Conservation (phyloP, 768 basidiomycete genomes). For the Trichaptum fuscoviolaceum region DNA sequence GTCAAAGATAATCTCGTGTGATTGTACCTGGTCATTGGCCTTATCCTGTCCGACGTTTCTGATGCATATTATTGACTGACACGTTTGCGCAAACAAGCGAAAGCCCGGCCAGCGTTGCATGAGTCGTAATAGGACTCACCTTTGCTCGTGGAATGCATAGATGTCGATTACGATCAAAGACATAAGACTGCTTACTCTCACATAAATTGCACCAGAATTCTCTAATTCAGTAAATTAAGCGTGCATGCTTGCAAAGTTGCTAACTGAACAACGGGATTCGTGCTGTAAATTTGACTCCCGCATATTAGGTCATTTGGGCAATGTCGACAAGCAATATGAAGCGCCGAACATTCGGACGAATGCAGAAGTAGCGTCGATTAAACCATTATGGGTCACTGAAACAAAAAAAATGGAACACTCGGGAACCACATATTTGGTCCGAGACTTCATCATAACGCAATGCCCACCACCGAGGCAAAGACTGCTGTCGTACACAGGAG, state of each 20-base stretch:
- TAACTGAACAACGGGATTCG: not conserved
- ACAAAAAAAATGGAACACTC: not conserved
- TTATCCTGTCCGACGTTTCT: not conserved
- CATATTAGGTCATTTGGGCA: not conserved
- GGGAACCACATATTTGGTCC: not conserved
- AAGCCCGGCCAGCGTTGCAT: not conserved
- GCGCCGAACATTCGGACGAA: constrained; percentile 7
- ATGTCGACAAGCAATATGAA: constrained; percentile 7
- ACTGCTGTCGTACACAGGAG: not conserved
- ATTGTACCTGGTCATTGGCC: not conserved
- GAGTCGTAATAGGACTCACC: not conserved
- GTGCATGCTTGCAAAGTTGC: not conserved
- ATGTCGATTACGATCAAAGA: not conserved
- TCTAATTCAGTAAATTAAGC: not conserved
- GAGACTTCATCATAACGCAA: not conserved
- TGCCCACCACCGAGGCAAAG: not conserved
- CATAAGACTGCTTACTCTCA: not conserved
- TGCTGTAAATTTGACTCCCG: not conserved
- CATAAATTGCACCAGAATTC: not conserved
- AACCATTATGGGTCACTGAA: not conserved
- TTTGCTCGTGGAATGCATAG: not conserved
- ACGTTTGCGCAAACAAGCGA: not conserved
- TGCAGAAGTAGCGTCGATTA: constrained; percentile 8
- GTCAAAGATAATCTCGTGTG: constrained; percentile 1
- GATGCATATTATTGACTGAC: not conserved